Evolutionary conservation across 805 yeast species (phyloP).

Genomic region (Saccharomycopsis sp.): DNA sequence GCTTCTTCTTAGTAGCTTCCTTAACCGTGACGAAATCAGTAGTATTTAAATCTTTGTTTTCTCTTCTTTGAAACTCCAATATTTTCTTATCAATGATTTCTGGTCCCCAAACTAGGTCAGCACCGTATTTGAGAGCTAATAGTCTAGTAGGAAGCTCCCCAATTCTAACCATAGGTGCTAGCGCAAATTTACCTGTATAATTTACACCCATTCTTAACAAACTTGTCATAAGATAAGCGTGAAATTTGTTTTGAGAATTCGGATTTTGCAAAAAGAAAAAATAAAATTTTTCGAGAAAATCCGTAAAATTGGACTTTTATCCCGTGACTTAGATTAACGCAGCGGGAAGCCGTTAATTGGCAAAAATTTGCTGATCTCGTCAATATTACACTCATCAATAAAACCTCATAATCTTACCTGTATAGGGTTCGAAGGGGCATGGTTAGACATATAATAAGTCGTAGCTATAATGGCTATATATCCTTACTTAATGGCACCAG

Average conservation of each 20-base stretch:
- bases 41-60: constrained; percentile 50
- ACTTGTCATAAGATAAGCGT: background rate
- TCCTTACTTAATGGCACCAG: background rate
- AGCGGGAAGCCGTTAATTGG: too few species aligned
- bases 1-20: constrained; percentile 10
- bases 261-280: too few species aligned
- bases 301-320: too few species aligned
- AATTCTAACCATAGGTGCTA: constrained; percentile 96
- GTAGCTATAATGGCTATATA: background rate
- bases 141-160: constrained; percentile 91
- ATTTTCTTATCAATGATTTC: constrained; percentile 87
- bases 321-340: too few species aligned
- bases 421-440: too few species aligned
- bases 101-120: constrained; percentile 93
- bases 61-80: constrained; percentile 57
- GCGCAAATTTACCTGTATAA: constrained; percentile 69
- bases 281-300: too few species aligned
- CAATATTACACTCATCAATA: too few species aligned
- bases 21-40: constrained; percentile 46
- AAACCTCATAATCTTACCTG: too few species aligned
- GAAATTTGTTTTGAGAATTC: too few species aligned
- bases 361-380: too few species aligned
- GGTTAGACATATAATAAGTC: too few species aligned
- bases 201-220: constrained; percentile 36
- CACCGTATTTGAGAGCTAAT: constrained; percentile 74